These are phyloP conservation scores for Lachancea mirantina DNA, from an alignment of 805 yeast species.

Conservation along the genomic window DNA sequence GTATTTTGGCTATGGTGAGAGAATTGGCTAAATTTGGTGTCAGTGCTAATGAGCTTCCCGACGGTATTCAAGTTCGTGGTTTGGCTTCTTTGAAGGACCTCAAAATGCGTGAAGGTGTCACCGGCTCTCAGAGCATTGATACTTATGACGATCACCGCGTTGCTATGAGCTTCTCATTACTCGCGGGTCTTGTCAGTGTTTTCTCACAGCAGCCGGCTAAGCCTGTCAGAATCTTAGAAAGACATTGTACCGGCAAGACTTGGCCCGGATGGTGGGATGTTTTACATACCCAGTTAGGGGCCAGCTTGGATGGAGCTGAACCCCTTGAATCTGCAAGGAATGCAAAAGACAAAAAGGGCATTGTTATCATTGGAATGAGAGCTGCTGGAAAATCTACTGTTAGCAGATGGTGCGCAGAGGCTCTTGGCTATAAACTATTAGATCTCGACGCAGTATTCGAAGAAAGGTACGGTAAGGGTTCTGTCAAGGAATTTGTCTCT, in stretches of 20 bases:
- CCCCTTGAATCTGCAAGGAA: slow-evolving; percentile 23
- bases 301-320: slow-evolving; percentile 65
- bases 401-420: slow-evolving; percentile 68
- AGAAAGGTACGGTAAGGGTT: slow-evolving; percentile 34
- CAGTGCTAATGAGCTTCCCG: slow-evolving; percentile 72
- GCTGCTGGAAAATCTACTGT: slow-evolving; percentile 94
- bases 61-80: slow-evolving; percentile 87
- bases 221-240: slow-evolving; percentile 66
- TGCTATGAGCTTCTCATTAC: slow-evolving; percentile 90
- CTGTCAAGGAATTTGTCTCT: slow-evolving; percentile 56
- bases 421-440: slow-evolving; percentile 56
- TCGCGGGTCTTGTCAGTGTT: slow-evolving; percentile 59
- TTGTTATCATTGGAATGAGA: slow-evolving; percentile 91
- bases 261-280: slow-evolving; percentile 99
- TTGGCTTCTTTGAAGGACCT: slow-evolving; percentile 41
- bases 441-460: slow-evolving; percentile 78
- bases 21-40: slow-evolving; percentile 91
- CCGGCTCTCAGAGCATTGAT: slow-evolving; percentile 45
- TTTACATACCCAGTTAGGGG: slow-evolving; percentile 61
- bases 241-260: slow-evolving; percentile 91
- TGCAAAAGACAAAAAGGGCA: slow-evolving; percentile 32
- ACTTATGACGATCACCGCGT: slow-evolving; percentile 96
- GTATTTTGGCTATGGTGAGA: slow-evolving; percentile 89
- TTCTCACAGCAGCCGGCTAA: slow-evolving; percentile 13
- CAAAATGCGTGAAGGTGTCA: slow-evolving; percentile 46